These are phyloP conservation scores for Raphidocelis subcapitata DNA, from an alignment of 139 green algal species.

Conservation along the genomic window DNA sequence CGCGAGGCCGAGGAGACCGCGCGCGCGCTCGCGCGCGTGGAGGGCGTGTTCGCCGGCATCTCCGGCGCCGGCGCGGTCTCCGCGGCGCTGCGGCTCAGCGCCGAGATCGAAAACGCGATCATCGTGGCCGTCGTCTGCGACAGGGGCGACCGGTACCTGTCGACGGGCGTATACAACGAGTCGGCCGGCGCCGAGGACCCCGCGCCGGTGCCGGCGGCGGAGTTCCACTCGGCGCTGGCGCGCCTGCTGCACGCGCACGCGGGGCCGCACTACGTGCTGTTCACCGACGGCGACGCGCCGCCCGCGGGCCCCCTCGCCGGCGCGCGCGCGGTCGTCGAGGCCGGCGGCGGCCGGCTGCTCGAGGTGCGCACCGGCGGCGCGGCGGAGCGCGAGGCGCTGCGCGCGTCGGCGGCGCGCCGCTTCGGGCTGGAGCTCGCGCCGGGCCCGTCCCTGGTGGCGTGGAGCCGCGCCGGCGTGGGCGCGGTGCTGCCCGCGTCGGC, in stretches of 20 bases:
- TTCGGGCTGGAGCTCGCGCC: too few species aligned
- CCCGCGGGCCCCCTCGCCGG: too few species aligned
- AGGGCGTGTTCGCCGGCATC: constrained; percentile 45
- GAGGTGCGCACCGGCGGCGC: too few species aligned
- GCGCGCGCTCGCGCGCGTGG: constrained; percentile 19
- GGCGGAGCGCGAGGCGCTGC: too few species aligned
- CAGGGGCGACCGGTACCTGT: constrained; percentile 50
- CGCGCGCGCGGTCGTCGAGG: too few species aligned
- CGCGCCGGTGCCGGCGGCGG: constrained; percentile 22
- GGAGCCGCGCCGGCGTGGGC: too few species aligned
- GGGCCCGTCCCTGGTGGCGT: too few species aligned
- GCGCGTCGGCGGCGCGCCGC: too few species aligned
- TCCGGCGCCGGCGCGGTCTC: constrained; percentile 41
- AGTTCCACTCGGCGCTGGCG: constrained; percentile 33
- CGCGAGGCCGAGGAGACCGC: constrained; percentile 48
- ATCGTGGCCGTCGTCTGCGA: constrained; percentile 49
- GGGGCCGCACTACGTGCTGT: constrained; percentile 33
- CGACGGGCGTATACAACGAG: constrained; percentile 35
- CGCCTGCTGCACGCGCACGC: constrained; percentile 24
- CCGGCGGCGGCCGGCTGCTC: too few species aligned
- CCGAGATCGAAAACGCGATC: constrained; percentile 32
- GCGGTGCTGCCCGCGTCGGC: too few species aligned
- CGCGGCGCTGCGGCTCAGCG: constrained; percentile 38
- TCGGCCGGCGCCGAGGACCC: constrained; percentile 27
- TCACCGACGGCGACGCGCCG: constrained; percentile 25